These are phyloP conservation scores for Acacia acuminata DNA, from an alignment of 306 rosid species.

Conservation along the genomic window DNA sequence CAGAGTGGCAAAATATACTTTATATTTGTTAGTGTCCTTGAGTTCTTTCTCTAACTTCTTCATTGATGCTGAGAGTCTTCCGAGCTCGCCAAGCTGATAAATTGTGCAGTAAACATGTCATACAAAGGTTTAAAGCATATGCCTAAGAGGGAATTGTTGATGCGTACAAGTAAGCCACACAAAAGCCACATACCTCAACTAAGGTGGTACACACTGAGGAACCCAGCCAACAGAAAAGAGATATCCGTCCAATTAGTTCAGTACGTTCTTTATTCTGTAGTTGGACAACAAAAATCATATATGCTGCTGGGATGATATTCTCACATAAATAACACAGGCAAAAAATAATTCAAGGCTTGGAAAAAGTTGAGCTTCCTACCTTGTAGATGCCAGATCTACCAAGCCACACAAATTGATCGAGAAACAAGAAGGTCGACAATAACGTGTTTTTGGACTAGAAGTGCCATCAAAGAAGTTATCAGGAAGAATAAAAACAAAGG, in stretches of 20 bases:
- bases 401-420: slow-evolving; percentile 86
- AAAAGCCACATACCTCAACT: slow-evolving; percentile 71
- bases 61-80: slow-evolving; percentile 82
- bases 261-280: slow-evolving; percentile 81
- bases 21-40: slow-evolving; percentile 62
- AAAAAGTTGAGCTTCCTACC: slow-evolving; percentile 35
- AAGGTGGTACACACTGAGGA: slow-evolving; percentile 76
- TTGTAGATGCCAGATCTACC: slow-evolving; percentile 67
- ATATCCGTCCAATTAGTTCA: slow-evolving; percentile 77
- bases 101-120: slow-evolving; percentile 14
- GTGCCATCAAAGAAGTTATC: neutral
- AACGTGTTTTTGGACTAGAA: slow-evolving; percentile 69
- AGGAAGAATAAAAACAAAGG: neutral
- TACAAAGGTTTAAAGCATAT: slow-evolving; percentile 16
- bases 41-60: slow-evolving; percentile 89
- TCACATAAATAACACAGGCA: neutral
- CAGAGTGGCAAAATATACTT: slow-evolving; percentile 50
- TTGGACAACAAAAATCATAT: slow-evolving; percentile 27
- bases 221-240: slow-evolving; percentile 92
- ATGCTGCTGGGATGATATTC: neutral
- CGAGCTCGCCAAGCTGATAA: slow-evolving; percentile 86
- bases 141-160: neutral
- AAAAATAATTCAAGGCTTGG: neutral
- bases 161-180: neutral
- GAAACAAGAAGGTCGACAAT: slow-evolving; percentile 69